A percentile compares a stretch with the other conserved stretches of the same genome.
phyloP scores from a whole-genome alignment of 495 filamentous ascomycete species.

The Xylaria longipes region DNA sequence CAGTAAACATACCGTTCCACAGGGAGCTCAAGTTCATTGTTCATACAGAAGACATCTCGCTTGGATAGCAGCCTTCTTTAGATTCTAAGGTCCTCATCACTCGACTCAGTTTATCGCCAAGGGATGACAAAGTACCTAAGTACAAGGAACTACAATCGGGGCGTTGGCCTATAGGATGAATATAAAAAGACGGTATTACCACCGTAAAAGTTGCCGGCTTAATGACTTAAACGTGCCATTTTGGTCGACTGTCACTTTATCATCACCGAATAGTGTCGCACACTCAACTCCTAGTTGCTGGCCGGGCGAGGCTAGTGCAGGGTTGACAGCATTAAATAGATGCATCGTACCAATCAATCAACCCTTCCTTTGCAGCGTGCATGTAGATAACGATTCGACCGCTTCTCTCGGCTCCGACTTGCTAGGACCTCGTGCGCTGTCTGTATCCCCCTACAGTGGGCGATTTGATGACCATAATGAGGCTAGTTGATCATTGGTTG shows the following conservation, averaged over 20 bases:
- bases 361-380: not conserved
- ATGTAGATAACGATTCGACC: not conserved
- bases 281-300: not conserved
- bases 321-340: not conserved
- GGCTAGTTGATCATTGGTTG: not conserved
- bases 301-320: not conserved
- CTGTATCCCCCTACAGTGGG: not conserved
- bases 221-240: not conserved
- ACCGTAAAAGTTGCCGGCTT: not conserved
- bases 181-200: not conserved
- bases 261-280: not conserved
- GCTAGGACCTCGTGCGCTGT: not conserved
- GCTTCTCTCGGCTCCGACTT: conserved; percentile 11
- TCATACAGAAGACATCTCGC: not conserved
- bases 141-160: not conserved
- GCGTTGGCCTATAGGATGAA: not conserved
- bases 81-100: not conserved
- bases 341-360: not conserved
- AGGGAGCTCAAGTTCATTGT: not conserved
- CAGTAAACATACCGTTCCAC: conserved; percentile 11
- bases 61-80: not conserved
- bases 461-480: not conserved
- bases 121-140: not conserved
- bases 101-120: not conserved
- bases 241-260: not conserved